Conservation (phyloP, 345 rosid species). For the Hevea brasiliensis region DNA sequence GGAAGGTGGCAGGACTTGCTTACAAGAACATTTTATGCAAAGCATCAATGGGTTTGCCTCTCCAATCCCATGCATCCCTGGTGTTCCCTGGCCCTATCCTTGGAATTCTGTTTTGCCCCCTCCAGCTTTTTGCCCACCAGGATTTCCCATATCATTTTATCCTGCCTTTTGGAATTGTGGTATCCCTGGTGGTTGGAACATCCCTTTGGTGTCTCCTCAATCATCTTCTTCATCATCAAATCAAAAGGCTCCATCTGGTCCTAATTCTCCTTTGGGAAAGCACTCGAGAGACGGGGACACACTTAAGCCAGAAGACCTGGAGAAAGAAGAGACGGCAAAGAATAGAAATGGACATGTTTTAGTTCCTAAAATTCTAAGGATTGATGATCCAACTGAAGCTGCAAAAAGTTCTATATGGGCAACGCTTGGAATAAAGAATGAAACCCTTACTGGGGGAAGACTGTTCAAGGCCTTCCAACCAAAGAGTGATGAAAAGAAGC, state of each 20-base stretch:
- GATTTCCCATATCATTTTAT: constrained; percentile 26
- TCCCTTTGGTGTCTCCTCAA: constrained; percentile 20
- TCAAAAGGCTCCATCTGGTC: constrained; percentile 7
- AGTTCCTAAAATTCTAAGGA: constrained; percentile 25
- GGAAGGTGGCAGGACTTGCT: constrained; percentile 28
- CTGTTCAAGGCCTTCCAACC: constrained; percentile 60
- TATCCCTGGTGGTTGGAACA: constrained; percentile 43
- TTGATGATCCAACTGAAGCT: constrained; percentile 30
- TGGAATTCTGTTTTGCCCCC: constrained; percentile 55
- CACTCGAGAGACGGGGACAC: constrained; percentile 33
- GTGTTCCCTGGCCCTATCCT: constrained; percentile 74
- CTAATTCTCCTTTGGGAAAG: constrained; percentile 24
- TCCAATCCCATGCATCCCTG: constrained; percentile 25
- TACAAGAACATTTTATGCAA: constrained; percentile 35
- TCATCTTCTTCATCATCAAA: constrained; percentile 22
- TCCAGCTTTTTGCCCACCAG: constrained; percentile 34
- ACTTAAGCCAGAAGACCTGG: constrained; percentile 20
- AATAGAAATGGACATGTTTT: constrained; percentile 12
- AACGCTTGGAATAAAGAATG: constrained; percentile 41
- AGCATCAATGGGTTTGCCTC: constrained; percentile 42
- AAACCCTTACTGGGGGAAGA: constrained; percentile 45
- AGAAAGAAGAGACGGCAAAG: constrained; percentile 10
- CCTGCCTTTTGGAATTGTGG: constrained; percentile 28
- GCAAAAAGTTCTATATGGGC: constrained; percentile 36
- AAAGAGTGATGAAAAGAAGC: constrained; percentile 46